Conservation (phyloP, 1,284 basidiomycete species). For the Somion occarium region DNA sequence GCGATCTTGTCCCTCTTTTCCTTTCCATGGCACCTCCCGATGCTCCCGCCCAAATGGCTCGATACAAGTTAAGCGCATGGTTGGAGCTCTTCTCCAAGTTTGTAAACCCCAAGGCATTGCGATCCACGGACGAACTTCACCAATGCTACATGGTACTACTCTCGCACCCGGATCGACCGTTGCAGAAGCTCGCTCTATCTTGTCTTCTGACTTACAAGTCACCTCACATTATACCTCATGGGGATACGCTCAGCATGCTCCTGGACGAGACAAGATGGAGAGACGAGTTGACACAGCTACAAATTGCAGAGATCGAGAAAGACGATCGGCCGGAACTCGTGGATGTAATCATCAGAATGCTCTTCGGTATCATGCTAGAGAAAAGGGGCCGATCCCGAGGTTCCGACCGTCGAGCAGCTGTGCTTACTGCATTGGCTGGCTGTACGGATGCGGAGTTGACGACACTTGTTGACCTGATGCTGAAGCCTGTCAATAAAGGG, state of each 20-base stretch:
- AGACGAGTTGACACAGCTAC: constrained; percentile 78
- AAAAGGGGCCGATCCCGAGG: constrained; percentile 69
- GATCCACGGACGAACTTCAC: constrained; percentile 65
- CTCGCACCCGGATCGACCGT: constrained; percentile 77
- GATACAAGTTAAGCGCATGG: constrained; percentile 67
- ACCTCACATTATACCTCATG: constrained; percentile 60
- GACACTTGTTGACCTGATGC: constrained; percentile 86
- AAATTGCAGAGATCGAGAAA: constrained; percentile 60
- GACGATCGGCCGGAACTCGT: constrained; percentile 68
- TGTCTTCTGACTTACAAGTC: constrained; percentile 87
- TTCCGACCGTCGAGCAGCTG: constrained; percentile 73
- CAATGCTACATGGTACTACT: constrained; percentile 72
- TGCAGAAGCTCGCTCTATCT: constrained; percentile 77
- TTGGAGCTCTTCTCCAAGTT: constrained; percentile 89
- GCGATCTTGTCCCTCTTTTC: constrained; percentile 78
- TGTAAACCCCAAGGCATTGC: constrained; percentile 84
- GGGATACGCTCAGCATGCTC: constrained; percentile 64
- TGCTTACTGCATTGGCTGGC: constrained; percentile 69
- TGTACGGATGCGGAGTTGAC: constrained; percentile 74
- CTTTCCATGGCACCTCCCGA: constrained; percentile 47
- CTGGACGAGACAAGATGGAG: constrained; percentile 88
- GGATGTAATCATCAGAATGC: constrained; percentile 71
- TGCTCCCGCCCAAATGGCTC: constrained; percentile 40
- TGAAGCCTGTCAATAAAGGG: constrained; percentile 63
- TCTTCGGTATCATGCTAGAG: constrained; percentile 91